Percentiles rank a stretch among this genome's conserved stretches.
Conservation (phyloP, 2,329 filamentous ascomycete species). For the Aspergillus pseudoglaucus region DNA sequence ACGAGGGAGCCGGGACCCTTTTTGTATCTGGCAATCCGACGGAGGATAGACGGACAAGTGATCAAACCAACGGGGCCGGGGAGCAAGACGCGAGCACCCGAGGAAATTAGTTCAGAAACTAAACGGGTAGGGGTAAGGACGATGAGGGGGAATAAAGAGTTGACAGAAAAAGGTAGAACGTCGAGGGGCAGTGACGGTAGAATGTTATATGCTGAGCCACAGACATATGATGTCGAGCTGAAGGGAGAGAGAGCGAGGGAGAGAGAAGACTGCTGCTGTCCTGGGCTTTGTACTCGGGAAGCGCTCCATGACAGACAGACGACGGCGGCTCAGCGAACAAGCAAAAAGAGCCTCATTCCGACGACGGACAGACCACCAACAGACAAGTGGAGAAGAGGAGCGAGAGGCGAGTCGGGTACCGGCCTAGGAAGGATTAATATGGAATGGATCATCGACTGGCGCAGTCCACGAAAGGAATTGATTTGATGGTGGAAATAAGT, state of each 20-base stretch:
- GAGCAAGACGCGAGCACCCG: neutral
- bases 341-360: constrained; percentile 3
- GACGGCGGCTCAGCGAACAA: neutral
- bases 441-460: neutral
- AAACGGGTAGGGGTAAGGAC: neutral
- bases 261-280: neutral
- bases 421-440: too few relatives aligned
- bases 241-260: neutral
- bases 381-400: constrained; percentile 4
- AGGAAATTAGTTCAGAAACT: neutral
- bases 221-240: neutral
- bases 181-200: neutral
- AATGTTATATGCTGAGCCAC: constrained; percentile 1
- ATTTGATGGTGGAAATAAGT: neutral
- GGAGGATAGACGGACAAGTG: neutral
- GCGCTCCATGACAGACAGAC: neutral
- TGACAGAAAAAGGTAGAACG: neutral
- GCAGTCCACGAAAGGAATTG: neutral
- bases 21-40: neutral
- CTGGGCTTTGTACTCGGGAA: neutral
- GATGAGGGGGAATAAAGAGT: neutral
- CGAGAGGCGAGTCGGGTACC: constrained; percentile 2
- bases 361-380: constrained; percentile 1
- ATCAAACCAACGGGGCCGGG: neutral
- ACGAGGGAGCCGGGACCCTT: neutral